These are phyloP conservation scores for Saccharomycopsis babjevae DNA, from an alignment of 805 yeast genomes.

Conservation along the genomic window DNA sequence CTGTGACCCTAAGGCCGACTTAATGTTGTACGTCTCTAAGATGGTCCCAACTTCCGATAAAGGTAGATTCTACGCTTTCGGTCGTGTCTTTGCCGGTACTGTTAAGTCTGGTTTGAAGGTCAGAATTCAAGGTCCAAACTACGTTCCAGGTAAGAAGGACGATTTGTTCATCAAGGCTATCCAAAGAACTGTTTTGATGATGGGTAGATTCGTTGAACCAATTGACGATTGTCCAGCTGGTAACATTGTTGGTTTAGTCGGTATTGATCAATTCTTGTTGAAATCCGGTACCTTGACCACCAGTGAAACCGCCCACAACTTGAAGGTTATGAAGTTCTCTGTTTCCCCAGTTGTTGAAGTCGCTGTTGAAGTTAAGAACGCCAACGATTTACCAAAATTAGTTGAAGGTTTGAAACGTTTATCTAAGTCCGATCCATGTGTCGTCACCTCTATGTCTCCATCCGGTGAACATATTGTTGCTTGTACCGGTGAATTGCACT, in stretches of 20 bases:
- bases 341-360: slow-evolving; percentile 99
- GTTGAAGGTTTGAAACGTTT: slow-evolving; percentile 99
- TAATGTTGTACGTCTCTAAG: slow-evolving; percentile 99
- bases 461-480: slow-evolving; percentile 99
- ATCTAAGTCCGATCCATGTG: slow-evolving; percentile 99
- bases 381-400: slow-evolving; percentile 97
- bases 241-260: slow-evolving; percentile 99
- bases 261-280: slow-evolving; percentile 99
- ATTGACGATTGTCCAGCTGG: slow-evolving; percentile 99
- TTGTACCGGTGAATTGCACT: slow-evolving; percentile 99
- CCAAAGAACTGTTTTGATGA: slow-evolving; percentile 99
- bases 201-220: slow-evolving; percentile 98
- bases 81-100: slow-evolving; percentile 99
- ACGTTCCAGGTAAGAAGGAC: slow-evolving; percentile 95
- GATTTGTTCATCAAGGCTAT: slow-evolving; percentile 94
- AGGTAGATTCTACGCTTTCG: slow-evolving; percentile 99
- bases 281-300: slow-evolving; percentile 99
- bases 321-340: slow-evolving; percentile 99
- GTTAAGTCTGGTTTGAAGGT: slow-evolving; percentile 98
- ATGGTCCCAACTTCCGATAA: slow-evolving; percentile 99
- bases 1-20: slow-evolving; percentile 97
- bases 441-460: slow-evolving; percentile 73
- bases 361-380: slow-evolving; percentile 99
- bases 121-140: slow-evolving; percentile 99
- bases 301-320: slow-evolving; percentile 93